A percentile compares a stretch with the other conserved stretches of the same genome.
Conservation (phyloP, 2,329 filamentous ascomycete genomes). For the Alternaria sp. region DNA sequence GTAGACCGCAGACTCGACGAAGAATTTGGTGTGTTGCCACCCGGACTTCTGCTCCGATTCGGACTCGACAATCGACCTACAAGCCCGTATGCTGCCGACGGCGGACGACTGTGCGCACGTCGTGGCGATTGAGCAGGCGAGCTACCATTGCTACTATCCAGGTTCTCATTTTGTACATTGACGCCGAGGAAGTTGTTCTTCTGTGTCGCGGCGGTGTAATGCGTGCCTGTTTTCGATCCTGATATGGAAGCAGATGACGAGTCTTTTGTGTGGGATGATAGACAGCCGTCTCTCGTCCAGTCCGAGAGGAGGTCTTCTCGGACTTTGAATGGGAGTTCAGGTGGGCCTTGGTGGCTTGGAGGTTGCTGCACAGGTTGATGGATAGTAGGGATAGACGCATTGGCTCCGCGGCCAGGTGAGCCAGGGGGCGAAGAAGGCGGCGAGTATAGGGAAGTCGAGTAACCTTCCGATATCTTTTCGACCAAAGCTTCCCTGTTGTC, state of each 20-base stretch:
- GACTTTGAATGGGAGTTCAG: conserved; percentile 70
- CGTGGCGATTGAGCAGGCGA: conserved; percentile 44
- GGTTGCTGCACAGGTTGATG: conserved; percentile 39
- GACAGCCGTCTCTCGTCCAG: conserved; percentile 80
- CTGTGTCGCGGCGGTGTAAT: conserved; percentile 35
- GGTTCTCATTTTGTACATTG: conserved; percentile 55
- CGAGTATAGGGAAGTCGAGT: conserved; percentile 68
- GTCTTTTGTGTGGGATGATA: conserved; percentile 72
- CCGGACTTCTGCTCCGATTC: conserved; percentile 38
- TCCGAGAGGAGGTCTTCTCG: conserved; percentile 78
- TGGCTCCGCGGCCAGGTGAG: conserved; percentile 72
- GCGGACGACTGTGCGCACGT: conserved; percentile 44
- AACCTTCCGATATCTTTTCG: conserved; percentile 75
- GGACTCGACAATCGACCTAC: conserved; percentile 43
- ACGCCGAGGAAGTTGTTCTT: conserved; percentile 62
- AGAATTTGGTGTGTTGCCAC: conserved; percentile 44
- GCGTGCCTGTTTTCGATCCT: conserved; percentile 68
- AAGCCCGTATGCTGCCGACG: conserved; percentile 46
- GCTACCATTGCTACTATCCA: conserved; percentile 44
- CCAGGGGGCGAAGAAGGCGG: conserved; percentile 74
- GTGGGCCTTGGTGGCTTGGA: conserved; percentile 31
- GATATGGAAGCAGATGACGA: conserved; percentile 77
- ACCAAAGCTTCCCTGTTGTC: conserved; percentile 76
- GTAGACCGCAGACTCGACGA: conserved; percentile 50
- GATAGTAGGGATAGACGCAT: conserved; percentile 57